These are phyloP conservation scores for Verticillium nonalfalfae DNA, from an alignment of 2,329 filamentous ascomycete species.

Conservation along the genomic window DNA sequence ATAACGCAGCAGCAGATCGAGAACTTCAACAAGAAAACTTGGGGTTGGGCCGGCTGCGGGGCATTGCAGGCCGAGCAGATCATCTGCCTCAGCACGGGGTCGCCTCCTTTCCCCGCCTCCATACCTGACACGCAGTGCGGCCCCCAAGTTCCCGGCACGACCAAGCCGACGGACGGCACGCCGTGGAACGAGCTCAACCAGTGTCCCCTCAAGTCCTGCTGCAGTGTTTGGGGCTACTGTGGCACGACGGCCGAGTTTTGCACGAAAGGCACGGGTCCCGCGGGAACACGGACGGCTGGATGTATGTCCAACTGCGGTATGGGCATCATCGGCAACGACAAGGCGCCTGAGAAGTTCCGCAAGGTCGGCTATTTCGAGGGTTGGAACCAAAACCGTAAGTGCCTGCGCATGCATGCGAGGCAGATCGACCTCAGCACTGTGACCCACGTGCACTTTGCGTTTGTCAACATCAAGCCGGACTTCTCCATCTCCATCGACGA, in stretches of 20 bases:
- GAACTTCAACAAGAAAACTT: too few species aligned
- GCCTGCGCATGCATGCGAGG: background rate
- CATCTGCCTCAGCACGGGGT: too few species aligned
- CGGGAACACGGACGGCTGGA: conserved; percentile 22
- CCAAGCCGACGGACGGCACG: too few species aligned
- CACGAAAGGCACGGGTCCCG: conserved; percentile 21
- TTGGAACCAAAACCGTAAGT: background rate
- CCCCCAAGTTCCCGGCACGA: too few species aligned
- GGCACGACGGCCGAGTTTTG: conserved; percentile 14
- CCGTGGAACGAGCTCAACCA: conserved; percentile 39
- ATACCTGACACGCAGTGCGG: too few species aligned
- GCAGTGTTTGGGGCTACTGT: conserved; percentile 17
- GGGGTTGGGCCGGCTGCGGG: too few species aligned
- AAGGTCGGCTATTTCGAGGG: conserved; percentile 2
- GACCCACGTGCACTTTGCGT: conserved; percentile 26
- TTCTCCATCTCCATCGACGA: background rate
- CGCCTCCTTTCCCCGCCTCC: too few species aligned
- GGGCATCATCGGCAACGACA: conserved; percentile 18
- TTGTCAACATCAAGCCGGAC: conserved; percentile 15
- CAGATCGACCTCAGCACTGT: conserved; percentile 5
- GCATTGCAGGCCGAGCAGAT: too few species aligned
- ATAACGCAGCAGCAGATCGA: too few species aligned
- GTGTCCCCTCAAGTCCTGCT: conserved; percentile 37
- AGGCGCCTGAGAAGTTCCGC: conserved; percentile 10
- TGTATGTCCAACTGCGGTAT: conserved; percentile 33